phyloP scores from a whole-genome alignment of 306 rosid genomes.

The Citrullus amarus region DNA sequence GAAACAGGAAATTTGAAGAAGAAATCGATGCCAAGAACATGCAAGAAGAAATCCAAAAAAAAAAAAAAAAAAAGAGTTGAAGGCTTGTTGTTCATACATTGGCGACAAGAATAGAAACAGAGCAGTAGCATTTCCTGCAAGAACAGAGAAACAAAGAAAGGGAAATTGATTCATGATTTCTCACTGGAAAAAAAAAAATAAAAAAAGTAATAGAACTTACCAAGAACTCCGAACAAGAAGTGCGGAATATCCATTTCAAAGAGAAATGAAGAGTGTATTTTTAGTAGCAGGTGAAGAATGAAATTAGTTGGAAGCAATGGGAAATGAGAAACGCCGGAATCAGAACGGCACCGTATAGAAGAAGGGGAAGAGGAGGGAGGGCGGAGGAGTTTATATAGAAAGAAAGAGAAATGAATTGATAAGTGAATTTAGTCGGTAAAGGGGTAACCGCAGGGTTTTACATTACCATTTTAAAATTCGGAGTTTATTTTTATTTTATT shows the following conservation, averaged over 20 bases:
- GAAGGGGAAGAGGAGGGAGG: not conserved
- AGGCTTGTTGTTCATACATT: constrained; percentile 25
- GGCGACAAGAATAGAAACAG: constrained; percentile 93
- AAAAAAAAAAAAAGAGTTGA: not conserved
- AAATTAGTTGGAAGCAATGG: not conserved
- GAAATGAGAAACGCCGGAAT: not conserved
- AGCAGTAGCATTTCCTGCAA: constrained; percentile 76
- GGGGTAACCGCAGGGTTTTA: not conserved
- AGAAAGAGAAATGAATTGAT: not conserved
- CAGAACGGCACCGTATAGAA: not conserved
- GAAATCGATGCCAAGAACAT: not conserved
- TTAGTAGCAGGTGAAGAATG: not conserved
- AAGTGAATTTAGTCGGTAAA: not conserved
- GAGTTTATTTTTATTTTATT: no score
- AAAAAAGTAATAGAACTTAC: constrained; percentile 23
- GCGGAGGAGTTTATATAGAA: not conserved
- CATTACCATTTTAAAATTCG: no score
- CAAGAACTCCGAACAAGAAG: constrained; percentile 65
- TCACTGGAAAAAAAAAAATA: not conserved
- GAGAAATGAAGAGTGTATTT: not conserved
- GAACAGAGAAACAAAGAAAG: constrained; percentile 3
- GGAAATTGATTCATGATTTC: no score
- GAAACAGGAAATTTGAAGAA: not conserved
- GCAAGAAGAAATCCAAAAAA: not conserved
- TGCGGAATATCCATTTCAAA: constrained; percentile 38